phyloP scores from a whole-genome alignment of 495 filamentous ascomycete species.

The Xylaria intraflava region DNA sequence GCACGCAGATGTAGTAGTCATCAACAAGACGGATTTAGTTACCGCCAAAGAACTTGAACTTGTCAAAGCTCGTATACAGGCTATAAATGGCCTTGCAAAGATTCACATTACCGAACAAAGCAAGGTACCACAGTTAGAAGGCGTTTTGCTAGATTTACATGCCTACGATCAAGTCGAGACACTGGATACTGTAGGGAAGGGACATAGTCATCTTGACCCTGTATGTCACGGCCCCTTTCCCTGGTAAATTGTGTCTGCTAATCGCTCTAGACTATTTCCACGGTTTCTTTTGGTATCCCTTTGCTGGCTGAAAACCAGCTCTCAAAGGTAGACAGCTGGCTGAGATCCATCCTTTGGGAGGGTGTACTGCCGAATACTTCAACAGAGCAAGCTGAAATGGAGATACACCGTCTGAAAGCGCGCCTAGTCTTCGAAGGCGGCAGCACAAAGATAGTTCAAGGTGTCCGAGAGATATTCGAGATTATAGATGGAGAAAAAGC shows the following conservation, averaged over 20 bases:
- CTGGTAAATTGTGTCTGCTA: conserved; percentile 6
- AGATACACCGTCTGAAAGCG: conserved; percentile 85
- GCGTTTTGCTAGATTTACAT: conserved; percentile 80
- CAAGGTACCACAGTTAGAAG: conserved; percentile 72
- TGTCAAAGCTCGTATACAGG: conserved; percentile 59
- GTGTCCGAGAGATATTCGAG: conserved; percentile 89
- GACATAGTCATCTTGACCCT: conserved; percentile 77
- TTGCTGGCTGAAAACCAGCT: conserved; percentile 48
- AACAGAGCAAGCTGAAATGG: conserved; percentile 35
- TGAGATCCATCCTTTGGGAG: conserved; percentile 82
- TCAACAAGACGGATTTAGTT: conserved; percentile 95
- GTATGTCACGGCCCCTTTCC: conserved; percentile 21
- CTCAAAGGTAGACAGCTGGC: conserved; percentile 66
- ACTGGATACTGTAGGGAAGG: conserved; percentile 58
- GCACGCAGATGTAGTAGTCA: conserved; percentile 90
- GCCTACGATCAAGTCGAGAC: conserved; percentile 78
- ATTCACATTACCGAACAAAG: conserved; percentile 76
- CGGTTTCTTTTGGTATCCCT: conserved; percentile 60
- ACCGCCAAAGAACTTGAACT: conserved; percentile 54
- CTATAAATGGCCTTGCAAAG: conserved; percentile 87
- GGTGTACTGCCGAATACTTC: conserved; percentile 48
- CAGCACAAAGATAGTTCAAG: conserved; percentile 70
- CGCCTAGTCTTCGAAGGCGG: conserved; percentile 58
- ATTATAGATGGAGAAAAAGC: conserved; percentile 57
- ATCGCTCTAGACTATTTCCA: conserved; percentile 72